Evolutionary conservation across 78 protist species (phyloP), one percentile per base, ranked within the genome.

Genomic region (Dictyostelium brefeldianum): DNA sequence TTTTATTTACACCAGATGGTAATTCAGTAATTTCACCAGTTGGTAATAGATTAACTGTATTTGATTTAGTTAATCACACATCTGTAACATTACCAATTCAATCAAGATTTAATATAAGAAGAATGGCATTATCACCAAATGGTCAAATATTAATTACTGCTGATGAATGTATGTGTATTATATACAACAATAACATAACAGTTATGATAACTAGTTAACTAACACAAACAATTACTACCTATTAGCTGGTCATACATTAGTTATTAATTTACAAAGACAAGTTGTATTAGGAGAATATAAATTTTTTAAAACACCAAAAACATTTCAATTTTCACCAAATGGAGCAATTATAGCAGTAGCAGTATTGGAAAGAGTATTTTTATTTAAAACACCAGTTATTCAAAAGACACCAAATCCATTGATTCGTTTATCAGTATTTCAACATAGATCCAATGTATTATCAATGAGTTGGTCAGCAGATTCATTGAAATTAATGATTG

Each of bases 1-100:
- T 98, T 9, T 27, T 97, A 29, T 99, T 98, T 89, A 91, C 98
- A 2, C 96, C 97, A 5, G 99, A 98, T 41, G 99, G 99, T 14
- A 83, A 93, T 50, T 11, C 94, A 12, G 91, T 98, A 11, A 51
- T 97, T 73, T 73, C 96, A 67, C 98, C 99, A 1, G 99, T 98
- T 11, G 99, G 99, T 67, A 98, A 98, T 59, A 95, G 99, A 50
- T 82, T 99, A 36, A 25, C 97, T 7, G 92, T 94, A n/a, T 98
- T 97, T 41, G 98, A 98, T 56, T 25, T 83, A 12, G 70, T 82
- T 27, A 91, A 92, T 75, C 78, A 96, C 81, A 85, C 50, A 27
- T 48, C 91, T 17, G 11, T 56, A 51, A 97, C 98, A 1, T 57
- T 97, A 31, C 97, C 98, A 11, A 47, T 92, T 54, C 97, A 98